A percentile compares a stretch with the other conserved stretches of the same genome.
Conservation (phyloP, 2,329 filamentous ascomycete genomes). For the Exserohilum turcica region DNA sequence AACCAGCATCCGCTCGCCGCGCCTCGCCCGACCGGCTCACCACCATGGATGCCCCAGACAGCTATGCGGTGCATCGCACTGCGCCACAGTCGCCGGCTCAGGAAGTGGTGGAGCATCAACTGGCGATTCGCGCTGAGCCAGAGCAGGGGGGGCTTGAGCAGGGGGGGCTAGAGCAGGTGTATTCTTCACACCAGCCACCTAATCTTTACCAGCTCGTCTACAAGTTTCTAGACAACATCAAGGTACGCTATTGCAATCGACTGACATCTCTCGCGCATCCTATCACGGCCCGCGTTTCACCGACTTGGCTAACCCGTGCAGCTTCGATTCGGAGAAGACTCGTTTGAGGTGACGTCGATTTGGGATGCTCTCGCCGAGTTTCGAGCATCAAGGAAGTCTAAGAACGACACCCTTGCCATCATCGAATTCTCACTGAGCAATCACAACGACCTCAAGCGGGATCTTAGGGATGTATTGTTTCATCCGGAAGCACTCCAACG, state of each 20-base stretch:
- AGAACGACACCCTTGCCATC: conserved; percentile 24
- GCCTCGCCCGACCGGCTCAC: background rate
- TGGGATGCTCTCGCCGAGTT: conserved; percentile 27
- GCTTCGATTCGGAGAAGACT: conserved; percentile 32
- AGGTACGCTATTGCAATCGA: conserved; percentile 15
- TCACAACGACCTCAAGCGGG: conserved; percentile 29
- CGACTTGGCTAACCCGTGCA: conserved; percentile 7
- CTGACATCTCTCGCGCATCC: background rate
- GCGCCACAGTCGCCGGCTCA: background rate
- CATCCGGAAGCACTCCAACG: conserved; percentile 33
- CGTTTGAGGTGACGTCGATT: conserved; percentile 22
- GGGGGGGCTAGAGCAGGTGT: background rate
- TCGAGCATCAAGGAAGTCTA: conserved; percentile 21
- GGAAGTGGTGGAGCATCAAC: background rate
- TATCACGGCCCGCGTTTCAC: background rate
- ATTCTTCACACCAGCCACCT: background rate
- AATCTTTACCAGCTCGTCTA: conserved; percentile 15
- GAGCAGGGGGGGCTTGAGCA: too few relatives aligned
- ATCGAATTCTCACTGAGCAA: conserved; percentile 27
- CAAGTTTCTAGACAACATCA: conserved; percentile 26
- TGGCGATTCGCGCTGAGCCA: background rate
- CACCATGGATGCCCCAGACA: background rate
- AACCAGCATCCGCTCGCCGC: background rate
- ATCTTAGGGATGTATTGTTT: conserved; percentile 27
- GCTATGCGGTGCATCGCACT: background rate